Conservation (phyloP, 495 filamentous ascomycete genomes). For the Penicillium daleae region DNA sequence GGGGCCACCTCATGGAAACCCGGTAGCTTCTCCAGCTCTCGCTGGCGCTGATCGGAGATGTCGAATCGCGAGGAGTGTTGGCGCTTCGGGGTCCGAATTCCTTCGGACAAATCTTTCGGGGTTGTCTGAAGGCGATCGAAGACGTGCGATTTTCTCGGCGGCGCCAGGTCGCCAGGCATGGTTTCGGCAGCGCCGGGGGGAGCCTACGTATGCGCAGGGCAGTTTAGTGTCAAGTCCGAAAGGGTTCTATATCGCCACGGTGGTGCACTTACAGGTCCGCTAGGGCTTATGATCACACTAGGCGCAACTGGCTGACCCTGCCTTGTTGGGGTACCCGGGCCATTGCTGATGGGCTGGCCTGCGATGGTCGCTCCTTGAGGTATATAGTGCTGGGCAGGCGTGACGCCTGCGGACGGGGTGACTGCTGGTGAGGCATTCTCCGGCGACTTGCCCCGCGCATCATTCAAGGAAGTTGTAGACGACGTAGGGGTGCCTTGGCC, state of each 20-base stretch:
- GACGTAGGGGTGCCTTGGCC: constrained; percentile 76
- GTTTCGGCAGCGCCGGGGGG: constrained; percentile 94
- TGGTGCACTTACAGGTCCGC: constrained; percentile 77
- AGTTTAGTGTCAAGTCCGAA: constrained; percentile 27
- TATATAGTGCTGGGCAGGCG: constrained; percentile 42
- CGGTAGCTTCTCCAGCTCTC: constrained; percentile 94
- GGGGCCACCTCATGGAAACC: constrained; percentile 99
- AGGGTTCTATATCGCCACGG: not conserved
- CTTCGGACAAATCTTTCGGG: constrained; percentile 94
- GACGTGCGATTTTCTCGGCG: constrained; percentile 88
- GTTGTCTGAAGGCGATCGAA: constrained; percentile 92
- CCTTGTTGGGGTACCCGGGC: constrained; percentile 69
- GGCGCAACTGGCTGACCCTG: constrained; percentile 72
- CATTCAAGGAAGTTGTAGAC: constrained; percentile 84
- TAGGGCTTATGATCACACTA: constrained; percentile 94
- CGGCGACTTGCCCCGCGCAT: constrained; percentile 77
- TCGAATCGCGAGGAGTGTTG: constrained; percentile 98
- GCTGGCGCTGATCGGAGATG: constrained; percentile 86
- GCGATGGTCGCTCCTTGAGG: constrained; percentile 35
- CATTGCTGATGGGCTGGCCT: constrained; percentile 56
- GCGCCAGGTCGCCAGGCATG: constrained; percentile 96
- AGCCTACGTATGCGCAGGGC: constrained; percentile 59
- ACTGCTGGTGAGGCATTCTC: constrained; percentile 62
- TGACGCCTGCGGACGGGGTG: constrained; percentile 25
- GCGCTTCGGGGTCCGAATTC: constrained; percentile 90